These are phyloP conservation scores for Cerrena zonata DNA, from an alignment of 1,284 basidiomycete species.

Conservation along the genomic window DNA sequence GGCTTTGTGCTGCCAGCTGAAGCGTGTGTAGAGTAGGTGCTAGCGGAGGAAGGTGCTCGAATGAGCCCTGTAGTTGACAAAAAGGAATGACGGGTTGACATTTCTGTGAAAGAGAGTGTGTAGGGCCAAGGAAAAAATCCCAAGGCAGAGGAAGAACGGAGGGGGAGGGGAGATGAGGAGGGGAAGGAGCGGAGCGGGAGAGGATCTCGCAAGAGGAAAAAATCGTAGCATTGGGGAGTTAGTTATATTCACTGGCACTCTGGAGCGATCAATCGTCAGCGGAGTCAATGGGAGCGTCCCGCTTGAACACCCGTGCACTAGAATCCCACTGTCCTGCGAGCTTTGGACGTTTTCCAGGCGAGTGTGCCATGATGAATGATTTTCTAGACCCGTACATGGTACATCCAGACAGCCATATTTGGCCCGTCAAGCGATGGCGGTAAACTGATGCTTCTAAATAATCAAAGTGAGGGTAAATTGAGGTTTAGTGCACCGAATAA, in stretches of 20 bases:
- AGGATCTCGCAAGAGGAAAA: slow-evolving; percentile 6
- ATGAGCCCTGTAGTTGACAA: slow-evolving; percentile 29
- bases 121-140: too few species aligned
- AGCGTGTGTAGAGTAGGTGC: slow-evolving; percentile 12
- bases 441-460: not conserved
- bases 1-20: slow-evolving; percentile 18
- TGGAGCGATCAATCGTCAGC: not conserved
- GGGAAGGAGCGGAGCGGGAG: not conserved
- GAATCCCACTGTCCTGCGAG: not conserved
- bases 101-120: too few species aligned
- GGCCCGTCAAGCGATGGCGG: not conserved
- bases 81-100: slow-evolving; percentile 30
- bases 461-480: not conserved
- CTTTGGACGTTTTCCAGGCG: not conserved
- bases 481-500: too few species aligned
- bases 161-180: not conserved
- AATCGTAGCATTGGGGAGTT: too few species aligned
- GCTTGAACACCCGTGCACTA: not conserved
- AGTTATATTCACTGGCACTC: not conserved
- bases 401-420: not conserved
- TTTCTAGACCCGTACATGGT: not conserved
- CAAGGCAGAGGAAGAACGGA: too few species aligned
- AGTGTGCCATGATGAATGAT: not conserved
- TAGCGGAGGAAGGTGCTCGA: slow-evolving; percentile 17
- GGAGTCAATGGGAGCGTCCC: not conserved